phyloP scores from a whole-genome alignment of 495 filamentous ascomycete genomes.

The Durotheca rogersii region DNA sequence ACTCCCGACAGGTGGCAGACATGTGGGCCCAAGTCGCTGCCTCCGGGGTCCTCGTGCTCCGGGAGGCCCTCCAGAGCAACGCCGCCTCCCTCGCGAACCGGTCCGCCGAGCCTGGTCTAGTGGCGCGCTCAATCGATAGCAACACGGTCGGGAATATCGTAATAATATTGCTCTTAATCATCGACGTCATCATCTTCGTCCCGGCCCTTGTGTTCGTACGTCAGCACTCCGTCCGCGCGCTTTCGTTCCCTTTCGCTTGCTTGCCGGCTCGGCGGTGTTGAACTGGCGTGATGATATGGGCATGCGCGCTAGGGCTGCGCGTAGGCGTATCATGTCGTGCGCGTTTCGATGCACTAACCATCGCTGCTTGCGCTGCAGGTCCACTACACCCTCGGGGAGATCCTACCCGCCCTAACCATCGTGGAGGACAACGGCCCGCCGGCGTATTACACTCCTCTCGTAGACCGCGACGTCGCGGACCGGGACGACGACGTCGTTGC shows the following conservation, averaged over 20 bases:
- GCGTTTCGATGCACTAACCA: slow-evolving; percentile 1
- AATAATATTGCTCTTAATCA: background rate
- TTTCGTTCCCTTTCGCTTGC: no score
- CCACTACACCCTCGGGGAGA: slow-evolving; percentile 36
- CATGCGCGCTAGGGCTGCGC: no score
- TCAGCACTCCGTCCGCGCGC: no score
- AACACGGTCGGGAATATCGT: no score
- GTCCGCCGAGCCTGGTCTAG: slow-evolving; percentile 6
- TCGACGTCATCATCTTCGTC: slow-evolving; percentile 32
- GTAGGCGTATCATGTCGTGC: no score
- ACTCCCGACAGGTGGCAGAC: no score
- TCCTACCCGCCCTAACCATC: slow-evolving; percentile 42
- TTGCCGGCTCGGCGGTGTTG: no score
- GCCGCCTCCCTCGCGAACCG: slow-evolving; percentile 2
- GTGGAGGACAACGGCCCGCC: slow-evolving; percentile 45
- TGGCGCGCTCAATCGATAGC: background rate
- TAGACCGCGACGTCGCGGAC: slow-evolving; percentile 10
- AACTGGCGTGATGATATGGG: no score
- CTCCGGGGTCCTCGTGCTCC: background rate
- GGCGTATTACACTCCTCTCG: slow-evolving; percentile 38
- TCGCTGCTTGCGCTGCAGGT: slow-evolving; percentile 31
- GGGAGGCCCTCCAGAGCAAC: background rate
- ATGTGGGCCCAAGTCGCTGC: slow-evolving; percentile 3
- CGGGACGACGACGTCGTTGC: background rate
- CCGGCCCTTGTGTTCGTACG: slow-evolving; percentile 35